Base-by-base conservation (phyloP, 2,329 filamentous ascomycete genomes). In the Boeremia exigua region DNA sequence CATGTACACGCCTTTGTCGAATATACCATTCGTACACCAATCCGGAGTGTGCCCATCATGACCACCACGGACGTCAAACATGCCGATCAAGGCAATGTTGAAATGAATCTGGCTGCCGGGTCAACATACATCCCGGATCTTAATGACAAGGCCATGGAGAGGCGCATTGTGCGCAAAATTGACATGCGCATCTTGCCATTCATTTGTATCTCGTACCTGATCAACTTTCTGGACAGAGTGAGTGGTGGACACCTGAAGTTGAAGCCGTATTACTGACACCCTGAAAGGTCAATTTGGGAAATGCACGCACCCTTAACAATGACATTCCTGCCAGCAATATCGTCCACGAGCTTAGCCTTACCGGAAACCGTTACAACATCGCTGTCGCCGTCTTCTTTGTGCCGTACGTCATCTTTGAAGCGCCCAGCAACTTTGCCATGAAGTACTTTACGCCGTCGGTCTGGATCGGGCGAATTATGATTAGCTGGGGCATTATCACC, bases 401-500 rank as follows among this genome's bases (percentile, higher is more conserved):
- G 19, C 63, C 84, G 1, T 87, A 87, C 60, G 70, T 87, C 0
- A 69, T 86, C 6, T 85, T 86, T 79, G 84, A 88, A 64, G 72
- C 86, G 0, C 85, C 85, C 0, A 86, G 83, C 0, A 88, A 87
- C 57, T 74, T 73, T 42, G 65, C 75, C 19, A 72, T 78, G 62
- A 77, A 76, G 50, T 62, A 69, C 46, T 67, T 77, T 2, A 61
- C 64, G 6, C 75, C 76, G 0, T 65, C 61, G 10, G 52, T 61
- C 1, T 66, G 63, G 63, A 59, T 62, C 81, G 58, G 56, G 15
- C 55, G 58, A 27, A 94, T 94, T 69, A 95, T 96, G 88, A 82
- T 83, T 63, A 80, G 82, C 1, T 87, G 89, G 89, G 89, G 89
- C 12, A 75, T 80, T 11, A 81, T 80, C 49, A 90, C 90, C 86